These are phyloP conservation scores for Parastagonospora nodorum DNA, from an alignment of 2,329 filamentous ascomycete genomes.

Conservation along the genomic window DNA sequence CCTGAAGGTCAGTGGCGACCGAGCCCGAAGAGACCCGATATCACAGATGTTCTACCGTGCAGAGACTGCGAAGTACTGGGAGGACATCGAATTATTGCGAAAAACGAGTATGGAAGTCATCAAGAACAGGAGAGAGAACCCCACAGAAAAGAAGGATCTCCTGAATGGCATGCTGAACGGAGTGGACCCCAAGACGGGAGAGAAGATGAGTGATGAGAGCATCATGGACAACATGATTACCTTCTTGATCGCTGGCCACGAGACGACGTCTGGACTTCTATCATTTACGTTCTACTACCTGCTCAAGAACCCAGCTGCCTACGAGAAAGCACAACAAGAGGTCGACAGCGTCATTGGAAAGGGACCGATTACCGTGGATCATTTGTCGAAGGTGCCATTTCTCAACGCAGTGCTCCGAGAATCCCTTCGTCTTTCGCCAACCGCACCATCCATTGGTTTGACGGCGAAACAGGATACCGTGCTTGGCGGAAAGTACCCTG, in stretches of 20 bases:
- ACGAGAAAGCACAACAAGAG: slow-evolving; percentile 59
- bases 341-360: slow-evolving; percentile 59
- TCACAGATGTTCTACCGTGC: slow-evolving; percentile 43
- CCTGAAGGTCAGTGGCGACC: slow-evolving; percentile 42
- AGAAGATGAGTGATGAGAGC: slow-evolving; percentile 61
- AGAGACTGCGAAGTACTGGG: slow-evolving; percentile 56
- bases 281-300: slow-evolving; percentile 58
- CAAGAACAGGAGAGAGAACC: slow-evolving; percentile 58
- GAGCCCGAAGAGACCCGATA: slow-evolving; percentile 36
- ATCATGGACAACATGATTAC: slow-evolving; percentile 72
- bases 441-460: slow-evolving; percentile 57
- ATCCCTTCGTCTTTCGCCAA: slow-evolving; percentile 62
- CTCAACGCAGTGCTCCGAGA: slow-evolving; percentile 59
- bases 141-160: slow-evolving; percentile 63
- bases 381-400: slow-evolving; percentile 59
- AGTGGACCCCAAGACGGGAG: slow-evolving; percentile 66
- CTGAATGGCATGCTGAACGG: slow-evolving; percentile 64
- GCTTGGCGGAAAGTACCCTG: slow-evolving; percentile 46
- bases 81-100: slow-evolving; percentile 60
- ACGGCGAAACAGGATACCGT: slow-evolving; percentile 39
- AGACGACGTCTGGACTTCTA: slow-evolving; percentile 46
- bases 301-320: slow-evolving; percentile 55
- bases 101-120: slow-evolving; percentile 63
- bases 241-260: slow-evolving; percentile 60
- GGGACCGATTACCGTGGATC: slow-evolving; percentile 52